Percentiles rank a stretch among this genome's conserved stretches.
Conservation (phyloP, 2,329 filamentous ascomycete genomes). For the Alternaria rosae region DNA sequence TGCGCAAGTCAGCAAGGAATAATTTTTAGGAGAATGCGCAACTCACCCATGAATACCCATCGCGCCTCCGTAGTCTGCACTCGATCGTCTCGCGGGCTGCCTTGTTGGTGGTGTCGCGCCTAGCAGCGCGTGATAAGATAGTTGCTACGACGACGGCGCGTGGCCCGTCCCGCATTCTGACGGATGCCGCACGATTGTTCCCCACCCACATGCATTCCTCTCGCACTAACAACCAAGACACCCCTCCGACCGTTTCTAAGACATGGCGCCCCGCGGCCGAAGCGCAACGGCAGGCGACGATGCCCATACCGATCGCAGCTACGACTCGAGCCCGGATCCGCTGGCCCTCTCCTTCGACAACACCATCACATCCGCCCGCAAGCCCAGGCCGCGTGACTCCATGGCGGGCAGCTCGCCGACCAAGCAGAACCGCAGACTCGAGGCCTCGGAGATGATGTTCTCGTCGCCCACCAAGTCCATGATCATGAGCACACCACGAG, state of each 20-base stretch:
- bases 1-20: constrained; percentile 50
- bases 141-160: constrained; percentile 41
- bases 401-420: constrained; percentile 42
- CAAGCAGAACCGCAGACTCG: constrained; percentile 33
- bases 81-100: constrained; percentile 12
- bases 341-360: constrained; percentile 41
- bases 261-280: constrained; percentile 38
- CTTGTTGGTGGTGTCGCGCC: constrained; percentile 24
- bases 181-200: constrained; percentile 15
- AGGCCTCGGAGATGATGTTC: constrained; percentile 31
- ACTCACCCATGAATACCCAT: constrained; percentile 53
- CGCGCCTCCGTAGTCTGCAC: constrained; percentile 28
- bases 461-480: constrained; percentile 55
- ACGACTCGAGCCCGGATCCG: constrained; percentile 50
- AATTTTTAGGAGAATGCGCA: background rate
- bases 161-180: constrained; percentile 23
- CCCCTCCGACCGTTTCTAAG: constrained; percentile 9
- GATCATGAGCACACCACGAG: constrained; percentile 52
- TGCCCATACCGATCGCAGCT: constrained; percentile 24
- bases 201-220: constrained; percentile 19
- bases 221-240: constrained; percentile 19
- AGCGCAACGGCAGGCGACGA: constrained; percentile 24
- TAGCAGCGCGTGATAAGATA: constrained; percentile 34
- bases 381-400: constrained; percentile 28
- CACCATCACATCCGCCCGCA: constrained; percentile 29